Evolutionary conservation across 1,139 yeast genomes (phyloP), one percentile per base, ranked within the genome.

Genomic region (Lipomyces yarrowii): DNA sequence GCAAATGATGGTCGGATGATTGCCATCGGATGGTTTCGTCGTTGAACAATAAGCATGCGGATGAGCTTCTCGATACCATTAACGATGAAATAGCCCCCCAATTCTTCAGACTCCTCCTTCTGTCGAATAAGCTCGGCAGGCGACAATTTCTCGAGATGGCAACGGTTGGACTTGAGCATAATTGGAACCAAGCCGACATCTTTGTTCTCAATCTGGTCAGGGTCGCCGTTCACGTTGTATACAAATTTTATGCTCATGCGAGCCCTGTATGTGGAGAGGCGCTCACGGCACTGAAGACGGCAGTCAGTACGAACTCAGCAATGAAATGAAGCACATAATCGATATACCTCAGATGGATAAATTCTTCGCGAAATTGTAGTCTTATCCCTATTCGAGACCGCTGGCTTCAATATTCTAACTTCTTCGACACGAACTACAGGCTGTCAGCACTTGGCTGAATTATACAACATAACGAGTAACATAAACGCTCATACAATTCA

Each of bases 11-110:
- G 96, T 81, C 99, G 91, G 69, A 92, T 88, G 73, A 94, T 87
- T 10, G 98, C 98, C 97, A 94, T 91, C 26, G 98, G 96, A 77
- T 92, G 98, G 78, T 96, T 94, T 79, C 99, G 86, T 79, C 98
- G 89, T 80, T 94, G 99, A 26, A 94, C 98, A 82, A 94, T 92
- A 78, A 96, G 86, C 98, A 94, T 91, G 81, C 99, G 91, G 74
- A 94, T 87, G 74, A 94, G 83, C 79, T 94, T 96, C 78, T 94
- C 99, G 73, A 93, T 92, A 82, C 99, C 99, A 77, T 94, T 94
- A 67, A 94, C 94, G 72, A 94, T 86, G 77, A 96, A 94, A 78
- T 94, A 94, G 48, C 99, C 99, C 70, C 99, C 99, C 69, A 92
- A 81, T 77, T 94, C 99, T 77, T 96, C 99, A 56, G 92, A 85